phyloP scores from a whole-genome alignment of 345 rosid species.

The Eucalyptus curtisii region DNA sequence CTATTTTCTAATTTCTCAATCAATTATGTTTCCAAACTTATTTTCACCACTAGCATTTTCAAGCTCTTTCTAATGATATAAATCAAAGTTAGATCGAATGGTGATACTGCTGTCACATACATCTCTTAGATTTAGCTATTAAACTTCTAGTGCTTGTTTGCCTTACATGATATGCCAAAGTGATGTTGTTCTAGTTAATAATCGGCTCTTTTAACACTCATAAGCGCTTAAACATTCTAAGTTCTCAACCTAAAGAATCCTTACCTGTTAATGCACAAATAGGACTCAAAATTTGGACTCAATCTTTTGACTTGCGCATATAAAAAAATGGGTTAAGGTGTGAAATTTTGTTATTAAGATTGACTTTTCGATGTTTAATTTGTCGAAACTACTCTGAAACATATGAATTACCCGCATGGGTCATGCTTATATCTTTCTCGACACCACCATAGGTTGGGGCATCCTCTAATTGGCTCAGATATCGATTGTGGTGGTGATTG shows the following conservation, averaged over 20 bases:
- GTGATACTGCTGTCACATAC: fast-evolving
- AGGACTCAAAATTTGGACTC: fast-evolving
- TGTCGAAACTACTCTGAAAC: background rate
- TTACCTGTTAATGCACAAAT: background rate
- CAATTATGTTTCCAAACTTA: background rate
- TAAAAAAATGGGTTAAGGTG: background rate
- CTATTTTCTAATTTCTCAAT: background rate
- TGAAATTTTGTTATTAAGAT: background rate
- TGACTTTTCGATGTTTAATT: background rate
- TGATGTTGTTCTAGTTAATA: background rate
- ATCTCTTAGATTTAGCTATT: background rate
- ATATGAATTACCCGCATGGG: background rate
- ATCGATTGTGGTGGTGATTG: background rate
- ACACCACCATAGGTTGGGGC: background rate
- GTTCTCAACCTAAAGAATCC: background rate
- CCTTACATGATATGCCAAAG: background rate
- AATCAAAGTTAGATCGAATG: background rate
- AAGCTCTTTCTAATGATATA: background rate
- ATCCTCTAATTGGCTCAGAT: fast-evolving
- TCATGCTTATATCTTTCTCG: background rate
- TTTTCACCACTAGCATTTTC: fast-evolving
- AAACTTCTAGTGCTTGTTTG: background rate
- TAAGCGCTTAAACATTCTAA: background rate
- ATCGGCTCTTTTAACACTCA: background rate
- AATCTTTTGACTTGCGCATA: fast-evolving